Percentiles rank a stretch among this genome's conserved stretches.
Evolutionary conservation across 2,329 filamentous ascomycete species (phyloP).

Genomic region (Beauveria varroae): DNA sequence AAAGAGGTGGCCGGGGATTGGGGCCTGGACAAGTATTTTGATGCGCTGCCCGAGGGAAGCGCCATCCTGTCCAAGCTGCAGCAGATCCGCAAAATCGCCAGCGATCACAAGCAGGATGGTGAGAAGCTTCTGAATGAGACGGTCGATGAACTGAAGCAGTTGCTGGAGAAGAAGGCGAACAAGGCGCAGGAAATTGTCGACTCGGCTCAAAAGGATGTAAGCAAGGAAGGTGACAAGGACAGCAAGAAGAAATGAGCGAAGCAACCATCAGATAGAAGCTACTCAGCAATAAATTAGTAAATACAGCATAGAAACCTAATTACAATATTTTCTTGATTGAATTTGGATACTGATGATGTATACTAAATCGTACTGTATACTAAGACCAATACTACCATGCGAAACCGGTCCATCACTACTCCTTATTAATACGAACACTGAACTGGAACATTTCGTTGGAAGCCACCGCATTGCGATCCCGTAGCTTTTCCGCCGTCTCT

Average conservation of each 20-base stretch:
- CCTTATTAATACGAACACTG: not conserved
- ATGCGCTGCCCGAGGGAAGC: constrained; percentile 55
- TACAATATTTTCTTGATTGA: no score
- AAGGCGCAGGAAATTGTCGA: constrained; percentile 52
- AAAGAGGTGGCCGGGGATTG: constrained; percentile 17
- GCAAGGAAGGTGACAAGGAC: constrained; percentile 20
- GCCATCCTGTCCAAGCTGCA: constrained; percentile 60
- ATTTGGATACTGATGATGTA: no score
- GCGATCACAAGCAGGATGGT: constrained; percentile 62
- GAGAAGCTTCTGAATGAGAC: constrained; percentile 63
- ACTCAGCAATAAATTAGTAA: not conserved
- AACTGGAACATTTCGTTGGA: constrained; percentile 27
- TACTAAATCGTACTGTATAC: no score
- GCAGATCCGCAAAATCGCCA: constrained; percentile 55
- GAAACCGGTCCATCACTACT: not conserved
- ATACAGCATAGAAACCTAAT: not conserved
- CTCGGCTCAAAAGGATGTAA: constrained; percentile 42
- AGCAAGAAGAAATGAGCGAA: not conserved
- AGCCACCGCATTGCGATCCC: constrained; percentile 21
- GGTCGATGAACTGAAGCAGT: constrained; percentile 56
- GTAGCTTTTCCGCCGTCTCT: constrained; percentile 26
- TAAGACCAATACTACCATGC: not conserved
- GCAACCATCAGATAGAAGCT: not conserved
- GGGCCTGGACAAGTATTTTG: constrained; percentile 53
- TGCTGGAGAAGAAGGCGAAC: constrained; percentile 52